A percentile compares a stretch with the other conserved stretches of the same genome.
These are phyloP conservation scores for Sporothrix brasiliensis DNA, from an alignment of 2,329 filamentous ascomycete genomes.

Conservation along the genomic window DNA sequence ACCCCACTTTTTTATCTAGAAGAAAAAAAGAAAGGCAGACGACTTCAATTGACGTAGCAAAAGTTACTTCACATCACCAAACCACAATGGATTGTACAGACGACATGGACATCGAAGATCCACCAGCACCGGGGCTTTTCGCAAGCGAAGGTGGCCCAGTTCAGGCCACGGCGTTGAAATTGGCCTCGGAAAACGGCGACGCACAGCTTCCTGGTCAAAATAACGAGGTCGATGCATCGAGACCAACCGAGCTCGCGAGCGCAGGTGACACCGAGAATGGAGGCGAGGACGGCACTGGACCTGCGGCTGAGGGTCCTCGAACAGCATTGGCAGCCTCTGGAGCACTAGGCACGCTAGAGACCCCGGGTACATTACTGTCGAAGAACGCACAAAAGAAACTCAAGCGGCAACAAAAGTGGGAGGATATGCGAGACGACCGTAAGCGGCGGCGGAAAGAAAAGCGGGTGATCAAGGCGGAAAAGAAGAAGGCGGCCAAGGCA, in stretches of 20 bases:
- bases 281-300: background rate
- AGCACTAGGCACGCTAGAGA: constrained; percentile 20
- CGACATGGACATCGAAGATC: background rate
- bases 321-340: background rate
- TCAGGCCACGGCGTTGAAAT: background rate
- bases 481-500: constrained; percentile 55
- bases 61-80: constrained; percentile 6
- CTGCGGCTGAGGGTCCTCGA: background rate
- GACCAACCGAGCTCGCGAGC: background rate
- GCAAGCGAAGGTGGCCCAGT: background rate
- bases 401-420: constrained; percentile 72
- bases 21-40: constrained; percentile 3
- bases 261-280: background rate
- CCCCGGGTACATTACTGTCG: constrained; percentile 55
- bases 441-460: constrained; percentile 59
- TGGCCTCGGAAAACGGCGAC: background rate
- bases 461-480: constrained; percentile 51
- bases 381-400: constrained; percentile 87
- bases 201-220: background rate
- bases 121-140: background rate
- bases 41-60: constrained; percentile 24
- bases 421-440: constrained; percentile 66
- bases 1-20: background rate
- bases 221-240: constrained; percentile 6
- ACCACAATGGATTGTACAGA: background rate